Evolutionary conservation across 2,329 filamentous ascomycete species (phyloP), one percentile per base, ranked within the genome.

Genomic region (Escovopsis sp.): DNA sequence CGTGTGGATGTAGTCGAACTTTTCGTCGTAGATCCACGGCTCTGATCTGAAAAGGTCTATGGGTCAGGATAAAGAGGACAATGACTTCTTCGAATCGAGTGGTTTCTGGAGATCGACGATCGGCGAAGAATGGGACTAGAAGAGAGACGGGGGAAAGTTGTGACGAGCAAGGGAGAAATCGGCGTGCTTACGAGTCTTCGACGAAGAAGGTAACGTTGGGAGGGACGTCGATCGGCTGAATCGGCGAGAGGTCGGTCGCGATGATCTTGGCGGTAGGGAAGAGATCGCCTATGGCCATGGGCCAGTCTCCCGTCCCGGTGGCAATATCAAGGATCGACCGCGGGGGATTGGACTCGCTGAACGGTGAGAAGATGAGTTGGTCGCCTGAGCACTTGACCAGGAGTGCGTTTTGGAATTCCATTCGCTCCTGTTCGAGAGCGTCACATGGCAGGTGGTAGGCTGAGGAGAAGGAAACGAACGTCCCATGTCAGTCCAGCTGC

Each of bases 161-260:
- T 23, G 23, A 5, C 2, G 6, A 26, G 12, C 12, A 33, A 32
- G 15, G 12, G 11, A 12, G 6, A 15, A 18, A 12, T 15, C 23
- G 15, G 8, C n/a, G 56, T 12, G 8, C 60, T 50, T 54, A 61
- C 58, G 61, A 62, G 52, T 87, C 82, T 53, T 86, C 81, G 38
- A 88, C 71, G 46, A 77, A 76, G 49, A 88, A 88, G 47, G 77
- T 73, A 12, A 86, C 79, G 48, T 88, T 88, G 15, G 73, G 71
- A 0, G 83, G 82, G 1, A 85, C 78, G 39, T 72, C 66, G 4
- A 63, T 62, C 3, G 79, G 77, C 53, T 84, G 80, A 26, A 82
- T 77, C 2, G 79, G 77, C 1, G 77, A 82, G 6, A 84, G 65
- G 51, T 84, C 80, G 8, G 74, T 80, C 30, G 77, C 80, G 39